Evolutionary conservation across 495 filamentous ascomycete species (phyloP), one percentile per base, ranked within the genome.

Genomic region (Cryomyces minteri): DNA sequence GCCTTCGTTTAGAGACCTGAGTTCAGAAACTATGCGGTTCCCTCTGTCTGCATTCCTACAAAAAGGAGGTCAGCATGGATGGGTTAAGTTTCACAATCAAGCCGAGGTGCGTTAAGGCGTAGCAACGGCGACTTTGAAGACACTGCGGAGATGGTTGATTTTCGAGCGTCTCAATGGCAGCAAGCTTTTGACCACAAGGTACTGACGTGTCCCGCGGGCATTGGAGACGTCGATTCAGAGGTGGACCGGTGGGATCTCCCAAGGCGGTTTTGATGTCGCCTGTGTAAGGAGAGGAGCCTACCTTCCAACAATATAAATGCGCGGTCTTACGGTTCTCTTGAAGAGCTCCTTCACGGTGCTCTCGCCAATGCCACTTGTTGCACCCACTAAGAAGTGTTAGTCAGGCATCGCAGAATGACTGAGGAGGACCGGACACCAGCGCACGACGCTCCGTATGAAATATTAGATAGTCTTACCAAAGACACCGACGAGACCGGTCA

Each of bases 321-420:
- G 49, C 0, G 65, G 64, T 5, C 49, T 45, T 4, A 48, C 45
- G 1, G 59, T 58, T 34, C 62, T 58, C 30, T 52, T 46, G 33
- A 64, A 63, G 38, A 68, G 61, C 31, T 61, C 64, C 37, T 61
- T 59, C 4, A 58, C 55, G n/a, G 65, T 66, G 41, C 45, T 56
- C 49, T 61, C 58, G 25, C 64, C 62, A 42, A 68, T 66, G 31
- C 65, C 65, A 39, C 56, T 57, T 4, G 67, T 69, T 32, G 57
- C 68, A 31, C 68, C 66, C 18, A 69, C 66, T 37, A 12, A 25
- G 18, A 25, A 25, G 18, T 25, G 18, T 25, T 2, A 2, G 18
- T 25, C 18, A 25, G 18, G 18, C 18, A 25, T 25, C 18, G 18
- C 18, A 25, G 18, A 25, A 25, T 25, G 18, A 25, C 18, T 25